Base-by-base conservation (phyloP, 2,329 filamentous ascomycete genomes). In the Beauveria scarabaeidicola region DNA sequence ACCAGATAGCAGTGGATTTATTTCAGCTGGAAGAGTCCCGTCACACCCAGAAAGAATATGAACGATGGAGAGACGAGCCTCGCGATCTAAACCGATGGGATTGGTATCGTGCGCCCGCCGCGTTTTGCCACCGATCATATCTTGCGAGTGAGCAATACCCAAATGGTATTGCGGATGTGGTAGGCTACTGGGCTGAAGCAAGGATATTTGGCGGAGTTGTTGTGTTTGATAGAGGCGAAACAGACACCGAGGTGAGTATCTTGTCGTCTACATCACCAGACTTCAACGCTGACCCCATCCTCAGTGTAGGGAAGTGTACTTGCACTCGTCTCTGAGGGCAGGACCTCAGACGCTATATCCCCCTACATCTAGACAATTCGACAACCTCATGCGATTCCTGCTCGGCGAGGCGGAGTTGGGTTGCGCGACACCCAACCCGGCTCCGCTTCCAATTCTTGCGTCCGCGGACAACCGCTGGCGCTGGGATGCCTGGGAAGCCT, bases 131-230 rank as follows among this genome's bases (percentile, higher is more conserved):
- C 47, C 47, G 47, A 36, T 51, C 47, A 36, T 51, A 51, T 36
- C 17, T 51, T 51, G 29, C 47, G 47, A 51, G 47, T 36, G 63
- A 70, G 8, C 67, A 69, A 29, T 74, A 72, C 48, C 64, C 66
- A 7, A 55, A 61, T 47, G 64, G 65, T 9, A 13, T 64, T 36
- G 62, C 64, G 17, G 64, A 66, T 59, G 44, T 65, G 17, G 65
- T 64, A 15, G 69, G 65, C 10, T 71, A 69, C 55, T 70, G 66
- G 69, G 68, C 67, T 9, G 68, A 71, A 58, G 61, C 61, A 10
- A 62, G 66, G 32, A 67, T 70, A 52, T 62, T 71, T 36, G 69
- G 67, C 11, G 69, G 69, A 7, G 69, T 72, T 3, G 59, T 67
- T 7, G 44, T 70, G 1, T 71, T 71, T 59, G 66, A 71, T 52